Percentiles rank a stretch among this genome's conserved stretches.
These are phyloP conservation scores for Arxiozyma heterogenica DNA, from an alignment of 1,139 yeast species.

Conservation along the genomic window DNA sequence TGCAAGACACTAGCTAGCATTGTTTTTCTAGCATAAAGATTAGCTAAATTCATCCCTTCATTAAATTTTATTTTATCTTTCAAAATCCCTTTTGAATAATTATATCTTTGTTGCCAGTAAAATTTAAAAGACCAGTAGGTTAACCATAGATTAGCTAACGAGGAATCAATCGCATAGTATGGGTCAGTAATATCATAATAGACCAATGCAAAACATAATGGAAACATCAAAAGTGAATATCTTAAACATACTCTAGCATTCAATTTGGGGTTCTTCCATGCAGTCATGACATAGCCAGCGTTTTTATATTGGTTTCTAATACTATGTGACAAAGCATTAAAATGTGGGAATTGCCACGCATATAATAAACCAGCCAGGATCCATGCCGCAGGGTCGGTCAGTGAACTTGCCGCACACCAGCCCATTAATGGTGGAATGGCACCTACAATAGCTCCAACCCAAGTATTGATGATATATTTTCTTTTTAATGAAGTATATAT, in stretches of 20 bases:
- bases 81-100: slow-evolving; percentile 36
- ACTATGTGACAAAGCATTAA: slow-evolving; percentile 83
- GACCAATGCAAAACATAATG: slow-evolving; percentile 75
- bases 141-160: slow-evolving; percentile 78
- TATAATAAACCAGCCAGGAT: slow-evolving; percentile 79
- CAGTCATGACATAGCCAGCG: slow-evolving; percentile 96
- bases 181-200: slow-evolving; percentile 78
- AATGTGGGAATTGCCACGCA: slow-evolving; percentile 99
- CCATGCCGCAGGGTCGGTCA: slow-evolving; percentile 90
- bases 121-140: slow-evolving; percentile 70
- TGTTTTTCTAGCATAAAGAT: slow-evolving; percentile 64
- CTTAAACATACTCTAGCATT: slow-evolving; percentile 92
- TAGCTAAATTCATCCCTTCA: slow-evolving; percentile 51
- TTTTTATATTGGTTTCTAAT: slow-evolving; percentile 77
- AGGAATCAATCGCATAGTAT: slow-evolving; percentile 70
- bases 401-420: slow-evolving; percentile 89
- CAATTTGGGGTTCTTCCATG: slow-evolving; percentile 81
- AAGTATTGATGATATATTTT: slow-evolving; percentile 75
- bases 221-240: slow-evolving; percentile 84
- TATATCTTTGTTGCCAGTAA: slow-evolving; percentile 66
- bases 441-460: slow-evolving; percentile 98
- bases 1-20: slow-evolving; percentile 97
- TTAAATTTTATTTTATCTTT: slow-evolving; percentile 37
- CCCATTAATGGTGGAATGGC: slow-evolving; percentile 99
- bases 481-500: slow-evolving; percentile 85